Base-by-base conservation (phyloP, 495 filamentous ascomycete genomes). In the Gamarada debralockiae region DNA sequence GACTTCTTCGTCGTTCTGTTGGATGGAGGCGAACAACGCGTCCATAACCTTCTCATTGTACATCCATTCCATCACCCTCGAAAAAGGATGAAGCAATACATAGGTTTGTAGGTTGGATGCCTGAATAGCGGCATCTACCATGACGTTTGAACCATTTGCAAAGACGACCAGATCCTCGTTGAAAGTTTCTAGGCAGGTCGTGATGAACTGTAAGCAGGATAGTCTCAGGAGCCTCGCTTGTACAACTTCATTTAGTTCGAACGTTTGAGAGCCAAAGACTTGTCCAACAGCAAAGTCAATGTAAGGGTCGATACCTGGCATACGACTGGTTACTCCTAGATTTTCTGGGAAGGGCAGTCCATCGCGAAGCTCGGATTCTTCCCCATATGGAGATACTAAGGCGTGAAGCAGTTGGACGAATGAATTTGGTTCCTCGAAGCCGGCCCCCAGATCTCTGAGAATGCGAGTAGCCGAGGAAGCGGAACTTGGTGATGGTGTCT, bases 61-160 rank as follows among this genome's bases (percentile, higher is more conserved):
- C 66, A 97, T 77, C 89, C 95, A 97, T 65, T 97, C 95, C 82
- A 96, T 93, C 20, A 91, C 87, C 33, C 93, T 81, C 17, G 87
- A 82, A 59, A 96, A 97, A 8, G 93, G 90, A 69, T 99, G 93
- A 21, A 96, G 76, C 5, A 83, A 79, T 50, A 90, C 78, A 59
- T 99, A 99, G 14, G 75, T 74, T 41, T 80, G 74, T 22, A 97
- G 68, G 17, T 83, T 85, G 2, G 83, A 84, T 25, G 86, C 72
- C 38, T 81, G 75, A 53, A 92, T 84, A 5, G 83, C 80, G 14
- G 75, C 60, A 67, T 97, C 92, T 5, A 95, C 81, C 21, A 78
- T 65, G 9, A 91, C 67, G 48, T 80, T 84, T 2, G 88, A 83
- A 53, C 83, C 76, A 60, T 86, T 92, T 17, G 89, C 85, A 48